Conservation (phyloP, 495 filamentous ascomycete genomes). For the Annulohypoxylon bovei region DNA sequence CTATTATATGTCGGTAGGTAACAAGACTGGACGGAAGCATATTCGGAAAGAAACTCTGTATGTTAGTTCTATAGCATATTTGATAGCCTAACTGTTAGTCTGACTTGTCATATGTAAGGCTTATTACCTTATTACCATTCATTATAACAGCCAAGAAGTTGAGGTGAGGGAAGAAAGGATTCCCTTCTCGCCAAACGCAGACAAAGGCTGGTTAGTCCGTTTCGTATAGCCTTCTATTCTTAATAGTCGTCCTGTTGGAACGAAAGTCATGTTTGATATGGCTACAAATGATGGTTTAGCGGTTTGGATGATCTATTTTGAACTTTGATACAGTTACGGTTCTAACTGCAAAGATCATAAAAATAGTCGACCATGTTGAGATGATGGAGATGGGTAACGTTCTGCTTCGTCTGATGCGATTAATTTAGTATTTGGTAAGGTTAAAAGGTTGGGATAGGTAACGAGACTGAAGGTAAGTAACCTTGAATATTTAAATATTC, state of each 20-base stretch:
- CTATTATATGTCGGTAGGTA: neutral
- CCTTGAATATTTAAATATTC: constrained; percentile 3
- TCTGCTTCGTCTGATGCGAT: constrained; percentile 1
- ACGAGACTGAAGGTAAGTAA: neutral
- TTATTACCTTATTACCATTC: neutral
- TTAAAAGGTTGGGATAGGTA: neutral
- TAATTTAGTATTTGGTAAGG: neutral
- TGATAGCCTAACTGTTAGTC: constrained; percentile 16
- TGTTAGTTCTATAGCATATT: neutral
- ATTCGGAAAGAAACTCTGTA: constrained; percentile 18
- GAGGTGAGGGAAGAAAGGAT: constrained; percentile 22
- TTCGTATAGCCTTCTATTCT: constrained; percentile 19
- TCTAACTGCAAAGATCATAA: neutral
- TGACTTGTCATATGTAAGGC: neutral
- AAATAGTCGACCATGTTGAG: constrained; percentile 8
- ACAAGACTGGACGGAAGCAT: constrained; percentile 1
- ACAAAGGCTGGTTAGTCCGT: constrained; percentile 1
- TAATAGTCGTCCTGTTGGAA: neutral
- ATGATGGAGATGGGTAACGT: neutral
- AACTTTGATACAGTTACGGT: constrained; percentile 7
- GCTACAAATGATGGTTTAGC: constrained; percentile 11
- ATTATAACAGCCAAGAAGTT: constrained; percentile 22
- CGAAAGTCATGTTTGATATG: neutral
- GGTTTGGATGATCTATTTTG: neutral
- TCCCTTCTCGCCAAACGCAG: neutral